A percentile compares a stretch with the other conserved stretches of the same genome.
Evolutionary conservation across 2,329 filamentous ascomycete genomes (phyloP).

Genomic region (Aspergillus sp.): DNA sequence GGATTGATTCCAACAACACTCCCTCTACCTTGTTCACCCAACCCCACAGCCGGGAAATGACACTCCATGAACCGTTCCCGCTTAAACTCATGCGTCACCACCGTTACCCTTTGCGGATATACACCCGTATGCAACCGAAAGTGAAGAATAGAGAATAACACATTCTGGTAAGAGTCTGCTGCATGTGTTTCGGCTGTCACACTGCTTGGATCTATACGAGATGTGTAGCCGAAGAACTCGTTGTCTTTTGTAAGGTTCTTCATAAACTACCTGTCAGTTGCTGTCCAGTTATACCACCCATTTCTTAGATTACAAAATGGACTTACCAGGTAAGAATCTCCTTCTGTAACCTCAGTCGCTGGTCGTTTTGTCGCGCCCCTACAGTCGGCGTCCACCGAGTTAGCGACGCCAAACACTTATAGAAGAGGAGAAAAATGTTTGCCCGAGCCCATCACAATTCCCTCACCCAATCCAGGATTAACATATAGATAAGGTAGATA

Average conservation of each 20-base stretch:
- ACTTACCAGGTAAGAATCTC: constrained; percentile 59
- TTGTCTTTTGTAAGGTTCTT: constrained; percentile 37
- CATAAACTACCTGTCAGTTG: background rate
- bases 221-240: constrained; percentile 26
- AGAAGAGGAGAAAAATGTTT: background rate
- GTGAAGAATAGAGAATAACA: constrained; percentile 71
- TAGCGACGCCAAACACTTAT: background rate
- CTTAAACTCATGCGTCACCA: constrained; percentile 73
- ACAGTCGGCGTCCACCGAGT: background rate
- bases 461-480: background rate
- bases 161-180: constrained; percentile 82
- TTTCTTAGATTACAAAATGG: too few relatives aligned
- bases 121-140: constrained; percentile 39
- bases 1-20: constrained; percentile 66
- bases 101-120: constrained; percentile 61
- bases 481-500: background rate
- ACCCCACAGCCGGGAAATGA: constrained; percentile 63
- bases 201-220: constrained; percentile 25
- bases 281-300: background rate
- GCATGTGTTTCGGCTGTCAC: constrained; percentile 67
- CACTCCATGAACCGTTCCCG: constrained; percentile 59
- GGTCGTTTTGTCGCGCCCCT: constrained; percentile 64
- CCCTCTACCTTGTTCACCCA: constrained; percentile 28
- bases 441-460: background rate
- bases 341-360: constrained; percentile 57